Evolutionary conservation across 164 flowering plant species (phyloP).

Genomic region (Sedum album): DNA sequence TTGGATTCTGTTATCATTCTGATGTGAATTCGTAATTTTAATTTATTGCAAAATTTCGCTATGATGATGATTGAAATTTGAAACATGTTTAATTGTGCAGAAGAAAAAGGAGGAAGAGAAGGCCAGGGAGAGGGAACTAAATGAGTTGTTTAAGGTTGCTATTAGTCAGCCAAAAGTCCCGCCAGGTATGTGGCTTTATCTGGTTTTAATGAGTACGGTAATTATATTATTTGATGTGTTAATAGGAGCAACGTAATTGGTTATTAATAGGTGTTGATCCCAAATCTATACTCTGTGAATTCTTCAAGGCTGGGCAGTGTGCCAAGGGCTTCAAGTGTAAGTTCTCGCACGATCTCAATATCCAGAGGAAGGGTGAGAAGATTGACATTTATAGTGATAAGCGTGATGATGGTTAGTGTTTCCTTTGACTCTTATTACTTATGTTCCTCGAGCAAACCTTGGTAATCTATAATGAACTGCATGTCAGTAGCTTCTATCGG

Average conservation of each 20-base stretch:
- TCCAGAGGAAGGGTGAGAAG: no score
- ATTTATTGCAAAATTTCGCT: neutral
- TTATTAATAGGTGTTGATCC: constrained; percentile 83
- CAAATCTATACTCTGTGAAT: constrained; percentile 89
- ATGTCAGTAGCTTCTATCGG: neutral
- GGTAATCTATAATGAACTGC: neutral
- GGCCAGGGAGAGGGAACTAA: no score
- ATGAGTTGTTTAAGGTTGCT: no score
- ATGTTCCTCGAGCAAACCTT: neutral
- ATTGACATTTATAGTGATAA: no score
- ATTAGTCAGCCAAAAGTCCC: no score
- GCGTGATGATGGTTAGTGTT: no score
- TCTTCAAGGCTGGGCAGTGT: constrained; percentile 91
- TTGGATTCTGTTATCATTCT: no score
- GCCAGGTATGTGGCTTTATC: no score
- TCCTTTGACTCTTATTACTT: neutral
- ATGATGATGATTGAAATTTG: neutral
- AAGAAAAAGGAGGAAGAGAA: constrained; percentile 99
- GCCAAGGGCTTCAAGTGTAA: no score
- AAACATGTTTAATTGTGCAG: constrained; percentile 29
- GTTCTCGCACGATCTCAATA: no score
- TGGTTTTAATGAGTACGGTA: neutral
- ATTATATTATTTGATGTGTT: neutral
- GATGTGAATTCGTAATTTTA: neutral
- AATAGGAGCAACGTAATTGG: neutral